Evolutionary conservation across 176 grass and related monocot genomes (phyloP).

Genomic region (Coix lacrymajobi): DNA sequence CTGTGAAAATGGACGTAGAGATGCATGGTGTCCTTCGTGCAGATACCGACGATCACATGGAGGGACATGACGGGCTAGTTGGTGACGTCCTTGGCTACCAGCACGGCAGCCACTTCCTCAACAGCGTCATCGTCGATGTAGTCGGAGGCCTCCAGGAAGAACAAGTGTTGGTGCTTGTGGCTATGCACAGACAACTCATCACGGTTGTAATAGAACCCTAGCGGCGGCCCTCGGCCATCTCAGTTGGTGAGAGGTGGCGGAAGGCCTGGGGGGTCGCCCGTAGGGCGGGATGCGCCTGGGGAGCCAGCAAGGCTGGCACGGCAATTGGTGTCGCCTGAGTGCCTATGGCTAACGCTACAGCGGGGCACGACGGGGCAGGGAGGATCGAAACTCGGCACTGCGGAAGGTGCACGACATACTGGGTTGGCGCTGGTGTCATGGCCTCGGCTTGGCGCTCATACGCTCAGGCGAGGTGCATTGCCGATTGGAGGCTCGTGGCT

Average conservation of each 20-base stretch:
- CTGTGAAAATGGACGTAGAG: not conserved
- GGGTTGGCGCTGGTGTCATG: not conserved
- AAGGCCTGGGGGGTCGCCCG: too few species aligned
- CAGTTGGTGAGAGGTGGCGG: too few species aligned
- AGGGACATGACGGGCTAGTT: not conserved
- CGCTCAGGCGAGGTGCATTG: not conserved
- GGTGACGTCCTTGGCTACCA: not conserved
- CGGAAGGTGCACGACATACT: not conserved
- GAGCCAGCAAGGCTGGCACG: too few species aligned
- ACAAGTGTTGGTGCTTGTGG: not conserved
- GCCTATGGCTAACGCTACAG: too few species aligned
- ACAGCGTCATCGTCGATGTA: not conserved
- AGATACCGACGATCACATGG: not conserved
- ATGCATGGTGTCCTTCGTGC: not conserved
- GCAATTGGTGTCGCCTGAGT: too few species aligned
- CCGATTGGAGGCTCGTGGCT: not conserved
- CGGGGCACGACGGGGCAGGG: too few species aligned
- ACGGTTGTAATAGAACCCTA: not conserved
- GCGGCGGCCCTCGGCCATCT: not conserved
- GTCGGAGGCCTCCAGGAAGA: not conserved
- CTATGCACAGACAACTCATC: not conserved
- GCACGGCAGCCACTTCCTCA: not conserved
- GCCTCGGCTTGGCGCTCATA: not conserved
- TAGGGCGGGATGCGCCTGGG: too few species aligned
- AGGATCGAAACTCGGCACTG: too few species aligned